A percentile compares a stretch with the other conserved stretches of the same genome.
phyloP scores from a whole-genome alignment of 148 eudicot species.

The Chenopodium album region DNA sequence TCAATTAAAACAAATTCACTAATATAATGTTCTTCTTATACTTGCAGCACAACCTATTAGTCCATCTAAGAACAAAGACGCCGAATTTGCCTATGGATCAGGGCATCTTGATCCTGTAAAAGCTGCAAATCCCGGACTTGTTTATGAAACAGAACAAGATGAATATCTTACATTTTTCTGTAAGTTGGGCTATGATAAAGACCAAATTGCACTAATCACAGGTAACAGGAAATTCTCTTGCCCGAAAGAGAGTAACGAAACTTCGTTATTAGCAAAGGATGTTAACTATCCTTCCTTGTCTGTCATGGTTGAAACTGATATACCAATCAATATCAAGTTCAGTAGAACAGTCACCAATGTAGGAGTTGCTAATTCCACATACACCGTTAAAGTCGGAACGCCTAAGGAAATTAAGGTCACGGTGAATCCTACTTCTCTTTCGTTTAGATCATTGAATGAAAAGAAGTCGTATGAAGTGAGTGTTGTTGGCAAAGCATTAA shows the following conservation, averaged over 20 bases:
- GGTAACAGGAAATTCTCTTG: slow-evolving; percentile 22
- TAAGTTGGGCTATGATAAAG: slow-evolving; percentile 15
- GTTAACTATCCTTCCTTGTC: slow-evolving; percentile 68
- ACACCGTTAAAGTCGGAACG: slow-evolving; percentile 27
- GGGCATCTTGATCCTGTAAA: slow-evolving; percentile 50
- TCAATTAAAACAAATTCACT: too few relatives aligned
- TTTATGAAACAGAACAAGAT: slow-evolving; percentile 35
- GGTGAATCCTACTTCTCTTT: slow-evolving; percentile 37
- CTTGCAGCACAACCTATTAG: slow-evolving; percentile 39
- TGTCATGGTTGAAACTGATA: not conserved
- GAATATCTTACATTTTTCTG: slow-evolving; percentile 48
- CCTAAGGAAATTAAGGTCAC: slow-evolving; percentile 14
- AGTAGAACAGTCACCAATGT: slow-evolving; percentile 55
- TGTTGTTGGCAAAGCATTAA: slow-evolving; percentile 20
- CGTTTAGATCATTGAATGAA: slow-evolving; percentile 38
- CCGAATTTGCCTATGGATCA: slow-evolving; percentile 61
- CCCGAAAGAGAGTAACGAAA: not conserved
- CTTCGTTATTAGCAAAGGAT: slow-evolving; percentile 22
- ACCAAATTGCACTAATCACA: not conserved
- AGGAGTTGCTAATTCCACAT: slow-evolving; percentile 46
- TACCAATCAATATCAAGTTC: slow-evolving; percentile 19
- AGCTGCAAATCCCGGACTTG: slow-evolving; percentile 55
- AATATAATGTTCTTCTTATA: not conserved
- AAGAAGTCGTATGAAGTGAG: slow-evolving; percentile 34
- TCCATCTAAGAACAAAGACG: slow-evolving; percentile 23